A percentile compares a stretch with the other conserved stretches of the same genome.
Conservation (phyloP, 1,284 basidiomycete species). For the Boletellus sp. region DNA sequence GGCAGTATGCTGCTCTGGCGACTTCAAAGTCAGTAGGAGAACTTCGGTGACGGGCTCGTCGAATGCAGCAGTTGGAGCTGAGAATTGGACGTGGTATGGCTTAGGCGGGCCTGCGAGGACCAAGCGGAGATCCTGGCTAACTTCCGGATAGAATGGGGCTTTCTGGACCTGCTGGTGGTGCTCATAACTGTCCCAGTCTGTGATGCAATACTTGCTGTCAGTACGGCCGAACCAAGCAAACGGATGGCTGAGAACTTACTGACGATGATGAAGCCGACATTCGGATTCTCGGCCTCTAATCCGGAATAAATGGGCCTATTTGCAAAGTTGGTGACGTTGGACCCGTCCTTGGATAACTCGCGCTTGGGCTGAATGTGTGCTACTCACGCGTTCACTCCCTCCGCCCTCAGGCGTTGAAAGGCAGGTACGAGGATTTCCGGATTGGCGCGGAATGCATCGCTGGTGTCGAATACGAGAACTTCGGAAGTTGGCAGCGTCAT, state of each 20-base stretch:
- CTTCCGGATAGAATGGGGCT: background rate
- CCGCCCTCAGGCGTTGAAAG: background rate
- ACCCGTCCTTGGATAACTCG: background rate
- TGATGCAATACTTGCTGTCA: background rate
- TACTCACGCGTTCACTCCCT: background rate
- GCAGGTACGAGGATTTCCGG: background rate
- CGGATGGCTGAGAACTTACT: background rate
- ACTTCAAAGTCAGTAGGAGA: slow-evolving; percentile 19
- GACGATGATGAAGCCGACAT: background rate
- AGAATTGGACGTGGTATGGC: background rate
- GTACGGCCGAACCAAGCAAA: background rate
- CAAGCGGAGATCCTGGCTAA: background rate
- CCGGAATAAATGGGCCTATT: background rate
- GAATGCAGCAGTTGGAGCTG: background rate
- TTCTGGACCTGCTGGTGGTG: background rate
- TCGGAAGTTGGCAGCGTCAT: background rate
- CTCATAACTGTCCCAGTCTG: background rate
- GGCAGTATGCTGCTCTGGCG: slow-evolving; percentile 17
- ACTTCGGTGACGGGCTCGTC: slow-evolving; percentile 21
- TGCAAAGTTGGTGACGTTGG: background rate
- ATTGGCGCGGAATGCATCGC: background rate
- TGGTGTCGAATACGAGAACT: background rate
- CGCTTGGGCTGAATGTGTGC: background rate
- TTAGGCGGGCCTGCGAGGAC: background rate
- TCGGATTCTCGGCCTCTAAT: background rate